Evolutionary conservation across 2,329 filamentous ascomycete genomes (phyloP), one percentile per base, ranked within the genome.

Genomic region (Colletotrichum ledebouriae): DNA sequence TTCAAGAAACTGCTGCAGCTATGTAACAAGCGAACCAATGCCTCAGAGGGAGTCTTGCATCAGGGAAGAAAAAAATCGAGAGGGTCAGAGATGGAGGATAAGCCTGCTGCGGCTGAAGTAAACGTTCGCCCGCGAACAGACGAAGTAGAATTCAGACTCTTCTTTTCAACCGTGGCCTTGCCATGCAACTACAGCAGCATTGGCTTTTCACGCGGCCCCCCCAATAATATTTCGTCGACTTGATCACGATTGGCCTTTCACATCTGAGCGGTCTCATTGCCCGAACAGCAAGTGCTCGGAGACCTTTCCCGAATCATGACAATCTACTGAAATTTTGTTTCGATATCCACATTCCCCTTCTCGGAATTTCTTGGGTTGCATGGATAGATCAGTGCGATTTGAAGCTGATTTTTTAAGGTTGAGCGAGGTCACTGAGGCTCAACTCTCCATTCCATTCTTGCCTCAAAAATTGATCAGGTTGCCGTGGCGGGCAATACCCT

Each of bases 261-360:
- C 41, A 25, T 47, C 12, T 34, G 20, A 25, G 49, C 39, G 59
- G 55, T 55, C 61, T 59, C 61, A 37, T 44, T 42, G 33, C 47
- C 29, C 42, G 12, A 15, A 41, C 17, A 41, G 34, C 12, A 34
- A 42, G 20, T 49, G 39, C 42, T 42, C 49, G 49, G 61, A 69
- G 49, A 60, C 66, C 61, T 57, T 55, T 56, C 55, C 61, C 47
- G 61, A 66, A 20, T 33, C 39, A 25, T 65, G 47, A 60, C 65
- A 65, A 61, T 61, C 56, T 49, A 56, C 17, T 17, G 17, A 17
- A 17, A 17, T 17, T 17, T 66, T 33, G 47, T 17, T 12, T 29
- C 17, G 25, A 64, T 64, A 67, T 65, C 65, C 65, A 68, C 61
- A 65, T 37, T 59, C 41, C 10, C 25, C 7, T 25, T 50, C 13